Conservation (phyloP, 768 basidiomycete species). For the Mycena galericulata region DNA sequence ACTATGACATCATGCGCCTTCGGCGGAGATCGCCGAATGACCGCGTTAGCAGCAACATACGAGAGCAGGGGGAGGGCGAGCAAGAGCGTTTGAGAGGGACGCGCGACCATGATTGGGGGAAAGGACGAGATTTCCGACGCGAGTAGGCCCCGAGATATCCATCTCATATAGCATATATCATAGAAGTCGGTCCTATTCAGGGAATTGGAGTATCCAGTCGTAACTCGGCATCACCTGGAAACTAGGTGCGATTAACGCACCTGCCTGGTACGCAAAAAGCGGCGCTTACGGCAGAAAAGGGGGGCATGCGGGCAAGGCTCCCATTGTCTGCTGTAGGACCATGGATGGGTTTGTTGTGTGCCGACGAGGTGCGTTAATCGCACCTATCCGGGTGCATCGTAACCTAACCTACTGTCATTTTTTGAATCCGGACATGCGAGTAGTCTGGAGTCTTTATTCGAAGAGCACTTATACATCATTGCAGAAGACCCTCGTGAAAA, state of each 20-base stretch:
- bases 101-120: conserved; percentile 1
- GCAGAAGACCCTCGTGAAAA: conserved; percentile 12
- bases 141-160: too few relatives aligned
- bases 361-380: too few relatives aligned
- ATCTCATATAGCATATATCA: too few relatives aligned
- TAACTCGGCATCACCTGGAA: conserved; percentile 5
- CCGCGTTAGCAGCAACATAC: conserved; percentile 20
- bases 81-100: neutral
- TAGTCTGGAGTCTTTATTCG: too few relatives aligned
- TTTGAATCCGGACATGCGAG: conserved; percentile 5
- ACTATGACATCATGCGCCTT: conserved; percentile 46
- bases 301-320: too few relatives aligned
- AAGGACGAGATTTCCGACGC: neutral
- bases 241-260: too few relatives aligned
- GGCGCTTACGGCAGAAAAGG: too few relatives aligned
- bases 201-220: conserved; percentile 15
- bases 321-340: too few relatives aligned
- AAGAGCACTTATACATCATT: conserved; percentile 19
- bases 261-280: too few relatives aligned
- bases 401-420: too few relatives aligned
- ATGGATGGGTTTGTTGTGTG: too few relatives aligned
- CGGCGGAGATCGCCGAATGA: conserved; percentile 14
- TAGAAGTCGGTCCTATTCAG: neutral
- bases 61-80: neutral
- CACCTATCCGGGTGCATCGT: too few relatives aligned